Evolutionary conservation across 2,329 filamentous ascomycete genomes (phyloP).

Genomic region (Aspergillus intermedius): DNA sequence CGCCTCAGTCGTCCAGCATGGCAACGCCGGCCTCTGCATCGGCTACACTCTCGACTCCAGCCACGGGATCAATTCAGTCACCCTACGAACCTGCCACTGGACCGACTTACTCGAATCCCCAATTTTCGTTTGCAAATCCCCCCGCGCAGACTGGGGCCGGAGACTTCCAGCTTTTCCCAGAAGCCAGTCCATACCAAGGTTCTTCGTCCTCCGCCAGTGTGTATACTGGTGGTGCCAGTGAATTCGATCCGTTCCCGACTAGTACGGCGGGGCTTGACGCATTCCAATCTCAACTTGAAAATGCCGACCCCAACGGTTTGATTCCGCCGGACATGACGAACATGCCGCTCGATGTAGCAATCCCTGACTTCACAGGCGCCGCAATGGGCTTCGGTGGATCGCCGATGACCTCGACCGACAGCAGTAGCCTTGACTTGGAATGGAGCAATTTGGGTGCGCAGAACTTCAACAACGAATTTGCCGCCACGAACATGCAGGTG

Average conservation of each 20-base stretch:
- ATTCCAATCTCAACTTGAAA: conserved; percentile 23
- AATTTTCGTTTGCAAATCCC: conserved; percentile 24
- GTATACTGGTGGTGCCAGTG: conserved; percentile 10
- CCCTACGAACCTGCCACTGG: conserved; percentile 14
- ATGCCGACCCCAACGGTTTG: conserved; percentile 19
- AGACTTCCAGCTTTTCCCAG: conserved; percentile 23
- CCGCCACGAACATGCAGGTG: conserved; percentile 19
- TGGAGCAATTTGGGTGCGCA: conserved; percentile 18
- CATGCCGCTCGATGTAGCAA: conserved; percentile 14
- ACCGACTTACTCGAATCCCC: conserved; percentile 8
- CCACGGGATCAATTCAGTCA: conserved; percentile 22
- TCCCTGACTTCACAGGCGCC: conserved; percentile 16
- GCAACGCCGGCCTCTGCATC: conserved; percentile 57
- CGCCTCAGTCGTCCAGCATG: conserved; percentile 54
- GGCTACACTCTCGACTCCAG: conserved; percentile 48
- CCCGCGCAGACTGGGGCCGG: conserved; percentile 12
- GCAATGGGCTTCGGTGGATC: conserved; percentile 17
- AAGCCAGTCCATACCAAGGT: conserved; percentile 11
- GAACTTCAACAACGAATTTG: conserved; percentile 18
- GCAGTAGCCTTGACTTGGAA: conserved; percentile 14
- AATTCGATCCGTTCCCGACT: conserved; percentile 11
- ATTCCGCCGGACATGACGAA: conserved; percentile 21
- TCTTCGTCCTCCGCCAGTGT: conserved; percentile 1
- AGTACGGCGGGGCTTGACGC: conserved; percentile 9
- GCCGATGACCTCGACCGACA: conserved; percentile 16